These are phyloP conservation scores for Gynandropsis gynandra DNA, from an alignment of 345 rosid species.

Conservation along the genomic window DNA sequence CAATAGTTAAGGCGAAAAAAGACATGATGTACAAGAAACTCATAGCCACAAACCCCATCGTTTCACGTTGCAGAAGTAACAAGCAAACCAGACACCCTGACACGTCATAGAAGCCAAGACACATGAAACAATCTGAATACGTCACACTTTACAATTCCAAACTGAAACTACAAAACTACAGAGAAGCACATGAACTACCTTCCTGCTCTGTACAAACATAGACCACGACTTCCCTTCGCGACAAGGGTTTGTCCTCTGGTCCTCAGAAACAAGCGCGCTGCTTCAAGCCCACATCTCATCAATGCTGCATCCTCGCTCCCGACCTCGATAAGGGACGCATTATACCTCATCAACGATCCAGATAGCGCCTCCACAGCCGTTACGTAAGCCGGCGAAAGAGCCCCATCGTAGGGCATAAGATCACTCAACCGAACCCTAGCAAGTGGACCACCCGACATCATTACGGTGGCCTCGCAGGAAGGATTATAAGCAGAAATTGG, in stretches of 20 bases:
- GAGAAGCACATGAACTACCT: constrained; percentile 34
- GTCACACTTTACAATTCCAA: too few relatives aligned
- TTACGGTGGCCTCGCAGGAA: constrained; percentile 28
- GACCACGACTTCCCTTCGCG: constrained; percentile 54
- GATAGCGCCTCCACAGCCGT: constrained; percentile 82
- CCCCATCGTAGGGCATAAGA: constrained; percentile 67
- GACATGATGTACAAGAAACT: too few relatives aligned
- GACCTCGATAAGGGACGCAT: constrained; percentile 81
- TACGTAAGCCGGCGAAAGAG: constrained; percentile 46
- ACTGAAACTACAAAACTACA: too few relatives aligned
- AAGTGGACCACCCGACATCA: constrained; percentile 28
- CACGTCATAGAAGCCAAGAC: too few relatives aligned
- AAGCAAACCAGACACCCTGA: too few relatives aligned
- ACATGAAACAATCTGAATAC: too few relatives aligned
- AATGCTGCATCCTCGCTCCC: constrained; percentile 63
- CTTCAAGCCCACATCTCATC: constrained; percentile 78
- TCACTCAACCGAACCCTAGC: constrained; percentile 72
- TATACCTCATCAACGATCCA: constrained; percentile 66
- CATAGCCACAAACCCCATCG: too few relatives aligned
- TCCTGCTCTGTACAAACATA: constrained; percentile 83
- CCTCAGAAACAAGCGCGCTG: constrained; percentile 69
- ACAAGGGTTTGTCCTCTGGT: constrained; percentile 34
- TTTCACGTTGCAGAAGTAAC: too few relatives aligned
- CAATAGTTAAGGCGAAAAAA: too few relatives aligned
- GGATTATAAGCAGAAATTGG: constrained; percentile 36